Percentiles rank a stretch among this genome's conserved stretches.
Evolutionary conservation across 148 eudicot species (phyloP).

Genomic region (Heliosperma pusillum): DNA sequence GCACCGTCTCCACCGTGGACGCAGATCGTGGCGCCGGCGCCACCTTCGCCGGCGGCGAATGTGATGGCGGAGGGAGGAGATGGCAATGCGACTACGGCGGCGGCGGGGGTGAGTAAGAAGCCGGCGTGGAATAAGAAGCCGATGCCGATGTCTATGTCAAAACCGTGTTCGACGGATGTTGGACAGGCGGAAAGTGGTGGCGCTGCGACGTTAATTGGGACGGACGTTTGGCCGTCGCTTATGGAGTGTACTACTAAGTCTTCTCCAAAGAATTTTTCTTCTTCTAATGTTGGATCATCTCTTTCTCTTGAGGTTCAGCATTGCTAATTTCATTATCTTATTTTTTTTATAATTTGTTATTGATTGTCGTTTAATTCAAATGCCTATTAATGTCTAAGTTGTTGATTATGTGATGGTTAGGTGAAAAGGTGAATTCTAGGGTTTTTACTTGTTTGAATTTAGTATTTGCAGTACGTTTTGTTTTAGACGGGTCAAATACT

Average conservation of each 20-base stretch:
- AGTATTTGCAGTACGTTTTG: no score
- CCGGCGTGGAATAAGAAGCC: slow-evolving; percentile 43
- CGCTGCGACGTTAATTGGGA: slow-evolving; percentile 53
- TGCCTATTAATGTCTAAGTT: neutral
- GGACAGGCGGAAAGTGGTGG: slow-evolving; percentile 34
- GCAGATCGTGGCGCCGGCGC: slow-evolving; percentile 24
- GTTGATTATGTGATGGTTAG: neutral
- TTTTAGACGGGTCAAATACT: no score
- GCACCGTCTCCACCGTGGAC: slow-evolving; percentile 39
- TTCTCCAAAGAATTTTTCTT: slow-evolving; percentile 43
- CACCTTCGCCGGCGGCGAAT: slow-evolving; percentile 14
- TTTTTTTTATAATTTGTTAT: neutral
- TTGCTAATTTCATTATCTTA: neutral
- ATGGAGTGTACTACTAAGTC: slow-evolving; percentile 65
- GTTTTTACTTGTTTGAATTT: neutral
- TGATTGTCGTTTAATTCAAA: neutral
- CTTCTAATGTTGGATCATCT: slow-evolving; percentile 39
- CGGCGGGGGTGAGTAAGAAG: slow-evolving; percentile 22
- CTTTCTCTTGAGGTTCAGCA: slow-evolving; percentile 43
- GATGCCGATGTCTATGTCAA: slow-evolving; percentile 33
- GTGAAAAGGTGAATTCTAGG: neutral
- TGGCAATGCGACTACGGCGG: neutral
- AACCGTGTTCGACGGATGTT: slow-evolving; percentile 18
- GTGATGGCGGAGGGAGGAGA: neutral
- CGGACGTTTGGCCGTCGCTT: slow-evolving; percentile 65